Evolutionary conservation across 2,329 filamentous ascomycete species (phyloP), one percentile per base, ranked within the genome.

Genomic region (Botrytis sinoallii): DNA sequence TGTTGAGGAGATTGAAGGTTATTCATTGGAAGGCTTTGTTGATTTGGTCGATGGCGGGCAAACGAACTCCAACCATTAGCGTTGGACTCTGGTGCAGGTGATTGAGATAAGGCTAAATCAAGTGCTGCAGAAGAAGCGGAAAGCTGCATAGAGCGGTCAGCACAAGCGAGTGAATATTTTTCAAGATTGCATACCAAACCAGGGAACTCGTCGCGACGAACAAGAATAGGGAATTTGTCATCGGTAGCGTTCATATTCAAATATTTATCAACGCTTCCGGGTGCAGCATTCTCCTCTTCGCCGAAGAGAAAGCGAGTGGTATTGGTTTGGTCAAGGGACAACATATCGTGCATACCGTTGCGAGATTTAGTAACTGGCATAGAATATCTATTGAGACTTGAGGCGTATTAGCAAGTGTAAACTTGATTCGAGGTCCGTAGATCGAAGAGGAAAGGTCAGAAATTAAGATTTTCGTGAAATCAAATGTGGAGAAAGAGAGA

Each of bases 291-390:
- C 73, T 94, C 91, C 75, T 94, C 93, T 79, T 94, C 92, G 75
- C 92, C 92, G 81, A 98, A 97, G 55, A 97, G 86, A 80, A 97
- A 97, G 72, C 92, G 91, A 40, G 93, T 89, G 20, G 93, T 94
- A 83, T 96, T 95, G 79, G 94, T 94, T 77, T 93, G 91, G 75
- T 96, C 94, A 73, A 97, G 85, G 57, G 88, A 88, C 74, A 73
- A 42, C 78, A 90, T 87, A 77, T 91, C 90, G 80, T 92, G 90
- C 78, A 90, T 84, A 76, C 91, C 88, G 77, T 87, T 90, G 77
- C 91, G 89, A 77, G 90, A 89, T 75, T 88, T 88, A 66, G 92
- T 93, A 70, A 95, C 92, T 46, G 95, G 95, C 92, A 98, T 95
- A 7, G 95, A 98, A 83, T 97, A 97, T 77, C 95, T 92, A 82